Base-by-base conservation (phyloP, 768 basidiomycete genomes). In the Pisolithus sp. region DNA sequence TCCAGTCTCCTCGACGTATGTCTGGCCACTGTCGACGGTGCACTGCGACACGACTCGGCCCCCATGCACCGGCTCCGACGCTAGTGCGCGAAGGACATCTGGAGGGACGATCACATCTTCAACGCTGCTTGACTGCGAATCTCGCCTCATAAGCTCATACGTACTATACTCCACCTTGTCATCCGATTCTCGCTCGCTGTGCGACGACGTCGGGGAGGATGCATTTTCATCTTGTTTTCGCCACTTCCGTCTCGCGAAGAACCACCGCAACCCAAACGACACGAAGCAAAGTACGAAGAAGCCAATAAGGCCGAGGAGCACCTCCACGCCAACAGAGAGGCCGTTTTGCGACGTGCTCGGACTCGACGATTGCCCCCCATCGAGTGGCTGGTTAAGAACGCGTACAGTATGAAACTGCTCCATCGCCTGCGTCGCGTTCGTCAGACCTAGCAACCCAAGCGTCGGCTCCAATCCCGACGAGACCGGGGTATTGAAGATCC, bases 361-460 rank as follows among this genome's bases (percentile, higher is more conserved):
- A 2, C 51, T 21, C 20, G 45, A 50, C 44, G 49, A 20, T 52
- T 56, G 17, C 47, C 51, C 9, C 56, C 56, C 44, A 47, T 60
- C 61, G n/a, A 88, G 67, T 0, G 86, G 81, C 52, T 81, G 74
- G 45, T 83, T 76, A 30, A 83, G 68, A 13, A 90, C 78, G 4
- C 89, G 80, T 5, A 89, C 85, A 4, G 73, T 77, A 42, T 81
- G 62, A 68, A 90, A 92, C 56, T 90, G 85, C 2, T 75, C 66
- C 53, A 89, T 59, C 0, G 89, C 89, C 4, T 61, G 63, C 0
- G 78, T 74, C 0, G 80, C 72, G 56, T 90, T 76, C 2, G 86
- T 89, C 1, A 92, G 69, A 4, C 74, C 62, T 20, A 88, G 53
- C 7, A 92, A 63, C 0, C 87, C 89, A 1, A 91, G 73, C 1